Percentiles rank a stretch among this genome's conserved stretches.
phyloP scores from a whole-genome alignment of 495 filamentous ascomycete genomes.

The Podospora sp. region DNA sequence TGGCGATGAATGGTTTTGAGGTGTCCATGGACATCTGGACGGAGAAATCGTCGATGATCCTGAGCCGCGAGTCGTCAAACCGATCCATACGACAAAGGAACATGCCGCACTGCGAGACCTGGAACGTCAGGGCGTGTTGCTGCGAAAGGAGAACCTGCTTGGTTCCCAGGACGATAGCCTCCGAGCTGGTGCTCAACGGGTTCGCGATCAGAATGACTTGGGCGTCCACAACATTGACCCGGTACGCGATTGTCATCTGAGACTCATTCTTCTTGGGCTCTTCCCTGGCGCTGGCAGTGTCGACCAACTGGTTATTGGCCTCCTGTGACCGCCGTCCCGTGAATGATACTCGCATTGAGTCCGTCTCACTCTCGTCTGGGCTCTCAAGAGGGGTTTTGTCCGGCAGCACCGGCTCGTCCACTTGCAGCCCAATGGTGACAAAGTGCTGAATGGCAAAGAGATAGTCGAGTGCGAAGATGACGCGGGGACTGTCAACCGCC shows the following conservation, averaged over 20 bases:
- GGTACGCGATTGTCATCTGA: slow-evolving; percentile 79
- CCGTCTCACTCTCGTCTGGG: slow-evolving; percentile 63
- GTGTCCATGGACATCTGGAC: slow-evolving; percentile 87
- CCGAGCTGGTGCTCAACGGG: slow-evolving; percentile 82
- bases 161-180: slow-evolving; percentile 92
- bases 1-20: slow-evolving; percentile 68
- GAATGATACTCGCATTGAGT: slow-evolving; percentile 46
- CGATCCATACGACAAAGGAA: slow-evolving; percentile 98
- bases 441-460: slow-evolving; percentile 87
- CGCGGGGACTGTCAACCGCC: slow-evolving; percentile 91
- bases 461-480: slow-evolving; percentile 95
- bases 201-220: slow-evolving; percentile 96
- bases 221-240: slow-evolving; percentile 91
- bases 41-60: slow-evolving; percentile 95
- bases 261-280: slow-evolving; percentile 37
- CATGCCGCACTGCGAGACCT: slow-evolving; percentile 93
- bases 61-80: slow-evolving; percentile 80
- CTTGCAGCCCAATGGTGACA: slow-evolving; percentile 66
- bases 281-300: background rate
- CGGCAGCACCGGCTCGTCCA: slow-evolving; percentile 56
- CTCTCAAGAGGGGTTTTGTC: slow-evolving; percentile 60
- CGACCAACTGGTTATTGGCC: slow-evolving; percentile 9
- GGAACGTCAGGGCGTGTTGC: slow-evolving; percentile 90
- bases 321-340: slow-evolving; percentile 37
- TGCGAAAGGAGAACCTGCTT: slow-evolving; percentile 92